A percentile compares a stretch with the other conserved stretches of the same genome.
Conservation (phyloP, 306 rosid genomes). For the Astragalus membranaceus region DNA sequence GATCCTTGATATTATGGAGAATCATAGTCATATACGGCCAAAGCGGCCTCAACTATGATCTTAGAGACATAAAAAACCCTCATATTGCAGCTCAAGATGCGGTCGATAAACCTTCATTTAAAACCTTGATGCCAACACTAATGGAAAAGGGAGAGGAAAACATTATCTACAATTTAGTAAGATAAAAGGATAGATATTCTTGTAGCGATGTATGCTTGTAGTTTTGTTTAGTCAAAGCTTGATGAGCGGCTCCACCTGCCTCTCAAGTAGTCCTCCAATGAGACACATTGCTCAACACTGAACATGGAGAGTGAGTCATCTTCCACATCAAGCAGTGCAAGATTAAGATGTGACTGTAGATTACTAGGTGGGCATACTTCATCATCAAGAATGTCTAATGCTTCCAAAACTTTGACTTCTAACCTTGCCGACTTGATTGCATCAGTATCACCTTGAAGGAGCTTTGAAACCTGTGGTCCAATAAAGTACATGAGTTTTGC, state of each 20-base stretch:
- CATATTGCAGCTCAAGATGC: too few relatives aligned
- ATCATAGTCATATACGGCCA: too few relatives aligned
- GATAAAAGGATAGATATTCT: slow-evolving; percentile 20
- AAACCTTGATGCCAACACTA: neutral
- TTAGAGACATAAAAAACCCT: too few relatives aligned
- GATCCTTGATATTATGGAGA: too few relatives aligned
- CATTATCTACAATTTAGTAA: slow-evolving; percentile 36
- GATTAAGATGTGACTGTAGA: slow-evolving; percentile 76
- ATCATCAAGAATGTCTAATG: slow-evolving; percentile 42
- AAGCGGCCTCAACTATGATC: too few relatives aligned
- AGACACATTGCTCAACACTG: slow-evolving; percentile 69
- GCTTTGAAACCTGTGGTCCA: slow-evolving; percentile 65
- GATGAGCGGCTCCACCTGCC: slow-evolving; percentile 94
- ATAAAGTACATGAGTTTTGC: neutral
- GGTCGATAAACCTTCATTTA: too few relatives aligned
- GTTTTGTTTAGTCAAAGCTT: slow-evolving; percentile 71
- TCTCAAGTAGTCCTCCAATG: slow-evolving; percentile 76
- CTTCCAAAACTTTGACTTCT: slow-evolving; percentile 44
- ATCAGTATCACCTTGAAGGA: slow-evolving; percentile 70
- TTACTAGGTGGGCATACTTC: slow-evolving; percentile 60
- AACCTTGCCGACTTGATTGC: slow-evolving; percentile 77
- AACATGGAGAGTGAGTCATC: slow-evolving; percentile 87
- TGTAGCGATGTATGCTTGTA: slow-evolving; percentile 14
- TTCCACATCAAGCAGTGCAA: slow-evolving; percentile 89
- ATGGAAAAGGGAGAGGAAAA: slow-evolving; percentile 20